These are phyloP conservation scores for Termitomyces sp. DNA, from an alignment of 768 basidiomycete species.

Conservation along the genomic window DNA sequence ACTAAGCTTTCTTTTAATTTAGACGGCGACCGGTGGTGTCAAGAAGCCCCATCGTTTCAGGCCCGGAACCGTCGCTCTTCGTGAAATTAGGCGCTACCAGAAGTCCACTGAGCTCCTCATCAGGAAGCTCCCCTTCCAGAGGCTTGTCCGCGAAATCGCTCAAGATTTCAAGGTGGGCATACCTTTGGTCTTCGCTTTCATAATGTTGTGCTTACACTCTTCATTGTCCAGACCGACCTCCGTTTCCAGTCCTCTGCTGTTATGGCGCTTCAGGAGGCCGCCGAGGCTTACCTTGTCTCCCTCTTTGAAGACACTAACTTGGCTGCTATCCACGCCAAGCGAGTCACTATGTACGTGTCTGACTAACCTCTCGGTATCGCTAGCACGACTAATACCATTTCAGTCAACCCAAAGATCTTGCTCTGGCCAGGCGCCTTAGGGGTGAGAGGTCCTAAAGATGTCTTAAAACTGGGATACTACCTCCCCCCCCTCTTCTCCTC, in stretches of 20 bases:
- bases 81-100: slow-evolving; percentile 98
- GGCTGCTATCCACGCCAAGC: slow-evolving; percentile 88
- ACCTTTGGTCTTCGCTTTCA: not conserved
- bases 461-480: not conserved
- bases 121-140: slow-evolving; percentile 99
- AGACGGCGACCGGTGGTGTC: slow-evolving; percentile 90
- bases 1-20: slow-evolving; percentile 11
- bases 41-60: slow-evolving; percentile 99
- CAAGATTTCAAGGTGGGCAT: slow-evolving; percentile 85
- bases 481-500: not conserved
- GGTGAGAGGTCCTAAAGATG: slow-evolving; percentile 71
- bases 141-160: slow-evolving; percentile 95
- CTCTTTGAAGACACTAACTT: slow-evolving; percentile 89
- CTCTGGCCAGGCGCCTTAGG: slow-evolving; percentile 79
- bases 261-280: slow-evolving; percentile 90
- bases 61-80: slow-evolving; percentile 97
- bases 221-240: slow-evolving; percentile 61
- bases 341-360: slow-evolving; percentile 56
- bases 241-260: slow-evolving; percentile 97
- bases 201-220: slow-evolving; percentile 2
- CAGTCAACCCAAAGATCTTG: slow-evolving; percentile 87
- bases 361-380: not conserved
- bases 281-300: slow-evolving; percentile 84
- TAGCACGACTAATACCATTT: slow-evolving; percentile 14
- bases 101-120: slow-evolving; percentile 99